Evolutionary conservation across 768 basidiomycete species (phyloP).

Genomic region (Cystoderma amianthinum): DNA sequence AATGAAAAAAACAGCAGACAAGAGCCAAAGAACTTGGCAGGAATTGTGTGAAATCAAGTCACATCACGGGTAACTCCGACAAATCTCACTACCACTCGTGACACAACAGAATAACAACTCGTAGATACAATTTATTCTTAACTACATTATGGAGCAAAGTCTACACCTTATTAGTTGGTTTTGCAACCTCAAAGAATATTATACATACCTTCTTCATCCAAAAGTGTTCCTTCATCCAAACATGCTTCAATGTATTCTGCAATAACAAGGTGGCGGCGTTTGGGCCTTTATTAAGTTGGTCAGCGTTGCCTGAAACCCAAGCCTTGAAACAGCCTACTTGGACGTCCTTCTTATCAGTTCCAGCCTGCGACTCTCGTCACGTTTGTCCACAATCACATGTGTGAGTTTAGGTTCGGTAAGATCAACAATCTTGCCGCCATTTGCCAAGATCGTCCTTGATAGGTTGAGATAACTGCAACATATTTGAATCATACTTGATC

Average conservation of each 20-base stretch:
- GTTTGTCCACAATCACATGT: slow-evolving; percentile 80
- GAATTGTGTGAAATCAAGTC: neutral
- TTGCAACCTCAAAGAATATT: slow-evolving; percentile 16
- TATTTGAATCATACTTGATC: slow-evolving; percentile 2
- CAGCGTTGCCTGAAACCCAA: slow-evolving; percentile 5
- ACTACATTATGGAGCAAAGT: slow-evolving; percentile 4
- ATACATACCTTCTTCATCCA: slow-evolving; percentile 77
- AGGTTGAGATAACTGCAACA: slow-evolving; percentile 47
- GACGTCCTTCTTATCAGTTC: slow-evolving; percentile 68
- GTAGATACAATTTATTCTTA: slow-evolving; percentile 5
- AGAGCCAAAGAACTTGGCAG: neutral
- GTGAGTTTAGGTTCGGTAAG: slow-evolving; percentile 77
- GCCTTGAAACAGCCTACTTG: slow-evolving; percentile 57
- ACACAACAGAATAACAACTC: slow-evolving; percentile 6
- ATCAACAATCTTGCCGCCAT: slow-evolving; percentile 69
- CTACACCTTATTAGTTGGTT: slow-evolving; percentile 4
- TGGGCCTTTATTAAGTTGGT: slow-evolving; percentile 48
- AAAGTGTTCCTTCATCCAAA: slow-evolving; percentile 74
- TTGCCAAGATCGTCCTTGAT: slow-evolving; percentile 43
- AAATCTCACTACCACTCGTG: slow-evolving; percentile 1
- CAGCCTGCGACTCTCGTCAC: slow-evolving; percentile 66
- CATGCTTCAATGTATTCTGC: slow-evolving; percentile 74
- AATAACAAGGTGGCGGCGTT: slow-evolving; percentile 71
- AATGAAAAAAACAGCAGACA: neutral
- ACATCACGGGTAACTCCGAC: neutral